These are phyloP conservation scores for Arxiozyma heterogenica DNA, from an alignment of 1,139 yeast species.

Conservation along the genomic window DNA sequence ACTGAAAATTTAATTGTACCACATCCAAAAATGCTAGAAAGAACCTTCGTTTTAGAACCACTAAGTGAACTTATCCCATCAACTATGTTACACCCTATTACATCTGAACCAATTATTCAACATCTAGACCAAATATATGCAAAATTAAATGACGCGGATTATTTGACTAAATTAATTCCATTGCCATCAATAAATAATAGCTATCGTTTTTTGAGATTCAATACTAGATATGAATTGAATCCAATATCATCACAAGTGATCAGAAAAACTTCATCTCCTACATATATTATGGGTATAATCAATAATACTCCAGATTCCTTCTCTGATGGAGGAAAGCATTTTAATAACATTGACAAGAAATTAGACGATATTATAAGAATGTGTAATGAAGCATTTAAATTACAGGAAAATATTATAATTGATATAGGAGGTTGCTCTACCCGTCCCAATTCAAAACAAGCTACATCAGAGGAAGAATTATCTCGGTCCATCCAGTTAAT, in stretches of 20 bases:
- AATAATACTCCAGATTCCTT: slow-evolving; percentile 93
- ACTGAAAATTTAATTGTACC: slow-evolving; percentile 61
- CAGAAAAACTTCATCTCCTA: slow-evolving; percentile 24
- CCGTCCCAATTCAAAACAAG: slow-evolving; percentile 66
- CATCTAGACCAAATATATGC: slow-evolving; percentile 54
- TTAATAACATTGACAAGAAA: slow-evolving; percentile 34
- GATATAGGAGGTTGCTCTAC: slow-evolving; percentile 95
- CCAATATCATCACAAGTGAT: slow-evolving; percentile 5
- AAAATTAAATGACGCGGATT: slow-evolving; percentile 24
- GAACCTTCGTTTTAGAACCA: slow-evolving; percentile 86
- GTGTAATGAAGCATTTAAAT: slow-evolving; percentile 48
- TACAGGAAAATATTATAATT: slow-evolving; percentile 59
- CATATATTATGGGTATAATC: slow-evolving; percentile 71
- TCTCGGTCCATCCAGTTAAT: slow-evolving; percentile 63
- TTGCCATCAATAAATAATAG: slow-evolving; percentile 8
- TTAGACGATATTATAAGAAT: slow-evolving; percentile 35
- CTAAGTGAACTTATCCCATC: slow-evolving; percentile 70
- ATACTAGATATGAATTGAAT: slow-evolving; percentile 10
- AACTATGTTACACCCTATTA: slow-evolving; percentile 61
- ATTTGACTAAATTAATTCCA: slow-evolving; percentile 24
- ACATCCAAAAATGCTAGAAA: slow-evolving; percentile 77
- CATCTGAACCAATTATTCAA: slow-evolving; percentile 67
- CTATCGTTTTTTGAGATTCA: slow-evolving; percentile 19
- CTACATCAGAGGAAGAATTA: slow-evolving; percentile 50
- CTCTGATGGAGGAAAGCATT: slow-evolving; percentile 69